A percentile compares a stretch with the other conserved stretches of the same genome.
These are phyloP conservation scores for Abelmoschus esculentus DNA, from an alignment of 345 rosid genomes.

Conservation along the genomic window DNA sequence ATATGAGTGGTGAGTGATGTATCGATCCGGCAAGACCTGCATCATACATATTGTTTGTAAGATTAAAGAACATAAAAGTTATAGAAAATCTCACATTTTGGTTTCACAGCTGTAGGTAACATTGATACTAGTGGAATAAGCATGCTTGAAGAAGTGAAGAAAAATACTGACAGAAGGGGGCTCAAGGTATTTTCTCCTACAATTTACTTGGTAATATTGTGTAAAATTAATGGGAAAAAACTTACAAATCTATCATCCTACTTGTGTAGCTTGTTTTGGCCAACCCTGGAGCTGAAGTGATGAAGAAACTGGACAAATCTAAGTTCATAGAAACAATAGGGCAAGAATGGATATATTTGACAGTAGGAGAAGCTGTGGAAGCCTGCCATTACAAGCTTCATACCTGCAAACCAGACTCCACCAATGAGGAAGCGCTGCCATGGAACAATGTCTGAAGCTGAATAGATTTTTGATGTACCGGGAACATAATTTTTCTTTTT, in stretches of 20 bases:
- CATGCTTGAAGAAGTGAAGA: conserved; percentile 80
- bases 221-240: not conserved
- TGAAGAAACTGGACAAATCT: conserved; percentile 76
- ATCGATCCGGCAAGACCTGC: not conserved
- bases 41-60: not conserved
- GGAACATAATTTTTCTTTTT: not conserved
- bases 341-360: conserved; percentile 64
- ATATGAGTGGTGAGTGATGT: conserved; percentile 48
- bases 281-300: conserved; percentile 84
- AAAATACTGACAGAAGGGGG: conserved; percentile 43
- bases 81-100: not conserved
- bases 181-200: conserved; percentile 36
- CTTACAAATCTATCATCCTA: not conserved
- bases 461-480: not conserved
- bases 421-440: conserved; percentile 27
- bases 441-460: conserved; percentile 31
- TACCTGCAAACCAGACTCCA: conserved; percentile 26
- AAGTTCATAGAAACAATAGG: conserved; percentile 56
- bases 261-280: conserved; percentile 54
- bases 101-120: conserved; percentile 61
- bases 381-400: conserved; percentile 82
- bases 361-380: conserved; percentile 81
- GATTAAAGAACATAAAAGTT: not conserved
- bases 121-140: conserved; percentile 89
- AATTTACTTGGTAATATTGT: not conserved